Conservation (phyloP, 2,329 filamentous ascomycete species). For the Trichoderma pleuroti region DNA sequence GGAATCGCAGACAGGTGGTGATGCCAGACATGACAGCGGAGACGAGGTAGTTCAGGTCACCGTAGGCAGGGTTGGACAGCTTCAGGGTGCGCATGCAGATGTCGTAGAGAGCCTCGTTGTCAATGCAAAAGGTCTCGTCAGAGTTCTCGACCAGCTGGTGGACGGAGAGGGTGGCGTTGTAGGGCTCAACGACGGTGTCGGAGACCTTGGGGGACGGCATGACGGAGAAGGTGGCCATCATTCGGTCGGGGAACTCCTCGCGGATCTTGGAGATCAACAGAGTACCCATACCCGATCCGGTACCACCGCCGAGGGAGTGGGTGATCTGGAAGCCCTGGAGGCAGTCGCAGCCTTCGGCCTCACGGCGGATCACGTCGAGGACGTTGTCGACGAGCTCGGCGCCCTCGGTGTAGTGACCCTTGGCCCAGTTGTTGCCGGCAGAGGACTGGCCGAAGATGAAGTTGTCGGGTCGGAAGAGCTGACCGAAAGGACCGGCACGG, state of each 20-base stretch:
- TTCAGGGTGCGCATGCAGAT: constrained; percentile 99
- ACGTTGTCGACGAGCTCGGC: constrained; percentile 98
- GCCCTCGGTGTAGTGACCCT: constrained; percentile 99
- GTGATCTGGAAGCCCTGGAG: constrained; percentile 99
- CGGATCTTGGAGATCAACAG: constrained; percentile 99
- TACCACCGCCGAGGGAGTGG: constrained; percentile 99
- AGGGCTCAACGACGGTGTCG: constrained; percentile 98
- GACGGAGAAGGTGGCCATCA: constrained; percentile 99
- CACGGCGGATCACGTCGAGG: constrained; percentile 95
- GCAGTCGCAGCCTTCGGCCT: constrained; percentile 98
- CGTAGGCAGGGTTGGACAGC: constrained; percentile 97
- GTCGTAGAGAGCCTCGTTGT: constrained; percentile 99
- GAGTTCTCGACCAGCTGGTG: constrained; percentile 99
- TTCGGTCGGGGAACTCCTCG: constrained; percentile 99
- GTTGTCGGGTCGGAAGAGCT: constrained; percentile 99
- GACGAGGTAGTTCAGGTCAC: constrained; percentile 98
- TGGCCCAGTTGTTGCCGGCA: constrained; percentile 99
- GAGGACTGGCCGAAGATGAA: constrained; percentile 99
- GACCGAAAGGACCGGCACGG: constrained; percentile 94
- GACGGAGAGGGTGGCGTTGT: constrained; percentile 98
- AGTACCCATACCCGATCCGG: constrained; percentile 99
- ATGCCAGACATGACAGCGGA: constrained; percentile 99
- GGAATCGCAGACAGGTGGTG: constrained; percentile 98
- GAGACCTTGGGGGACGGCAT: constrained; percentile 99
- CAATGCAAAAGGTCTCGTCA: constrained; percentile 99